A percentile compares a stretch with the other conserved stretches of the same genome.
Conservation (phyloP, 495 filamentous ascomycete species). For the Chaetomidium leptoderma region DNA sequence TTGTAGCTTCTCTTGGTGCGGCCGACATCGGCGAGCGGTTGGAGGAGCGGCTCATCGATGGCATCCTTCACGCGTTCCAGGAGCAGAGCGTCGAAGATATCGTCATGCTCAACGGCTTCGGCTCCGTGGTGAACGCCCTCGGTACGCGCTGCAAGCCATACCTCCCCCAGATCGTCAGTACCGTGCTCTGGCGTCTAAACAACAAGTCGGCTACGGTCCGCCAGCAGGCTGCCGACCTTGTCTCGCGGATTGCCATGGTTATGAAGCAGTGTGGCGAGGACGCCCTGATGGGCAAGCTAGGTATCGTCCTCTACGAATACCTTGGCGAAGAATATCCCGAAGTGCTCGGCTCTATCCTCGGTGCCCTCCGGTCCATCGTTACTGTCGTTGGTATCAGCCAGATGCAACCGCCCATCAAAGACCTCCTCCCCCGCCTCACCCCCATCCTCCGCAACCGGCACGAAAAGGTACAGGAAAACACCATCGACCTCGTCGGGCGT, state of each 20-base stretch:
- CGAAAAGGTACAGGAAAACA: constrained; percentile 99
- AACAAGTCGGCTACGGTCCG: constrained; percentile 95
- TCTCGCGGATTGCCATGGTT: constrained; percentile 93
- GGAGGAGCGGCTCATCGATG: constrained; percentile 90
- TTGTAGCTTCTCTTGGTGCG: constrained; percentile 85
- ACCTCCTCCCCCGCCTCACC: constrained; percentile 90
- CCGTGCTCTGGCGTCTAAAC: constrained; percentile 95
- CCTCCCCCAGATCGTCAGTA: constrained; percentile 90
- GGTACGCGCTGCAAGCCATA: constrained; percentile 94
- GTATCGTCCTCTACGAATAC: constrained; percentile 96
- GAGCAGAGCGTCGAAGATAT: constrained; percentile 97
- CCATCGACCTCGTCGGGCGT: constrained; percentile 97
- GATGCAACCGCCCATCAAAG: constrained; percentile 98
- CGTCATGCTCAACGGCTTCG: constrained; percentile 97
- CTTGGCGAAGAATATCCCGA: constrained; percentile 99
- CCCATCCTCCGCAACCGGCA: constrained; percentile 97
- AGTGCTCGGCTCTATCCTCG: constrained; percentile 93
- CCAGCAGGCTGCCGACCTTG: constrained; percentile 94
- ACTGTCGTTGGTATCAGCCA: constrained; percentile 96
- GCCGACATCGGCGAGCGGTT: constrained; percentile 89
- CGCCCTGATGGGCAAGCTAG: constrained; percentile 90
- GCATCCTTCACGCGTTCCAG: constrained; percentile 95
- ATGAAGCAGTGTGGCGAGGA: constrained; percentile 99
- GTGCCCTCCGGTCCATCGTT: constrained; percentile 92
- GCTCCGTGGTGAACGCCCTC: constrained; percentile 93